Base-by-base conservation (phyloP, 495 filamentous ascomycete genomes). In the Hypomontagnella submonticulosa region DNA sequence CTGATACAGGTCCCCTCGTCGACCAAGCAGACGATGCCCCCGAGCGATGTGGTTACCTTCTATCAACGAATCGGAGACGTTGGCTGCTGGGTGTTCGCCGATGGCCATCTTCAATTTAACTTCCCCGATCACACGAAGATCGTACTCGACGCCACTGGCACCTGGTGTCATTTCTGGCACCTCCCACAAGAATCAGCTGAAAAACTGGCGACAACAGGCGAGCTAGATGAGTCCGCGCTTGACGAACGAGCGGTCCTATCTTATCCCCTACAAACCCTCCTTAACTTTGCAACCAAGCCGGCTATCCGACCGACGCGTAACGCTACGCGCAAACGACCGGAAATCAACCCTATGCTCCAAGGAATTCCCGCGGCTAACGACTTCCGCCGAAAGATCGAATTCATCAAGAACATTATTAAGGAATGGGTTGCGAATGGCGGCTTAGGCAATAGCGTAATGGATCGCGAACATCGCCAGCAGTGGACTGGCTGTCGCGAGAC, bases 121-220 rank as follows among this genome's bases (percentile, higher is more conserved):
- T 99, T 97, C 78, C 93, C 94, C 5, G 95, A 99, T 66, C 95
- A 99, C 73, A 97, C 95, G 27, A 99, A 99, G 74, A 83, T 97
- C 20, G 86, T 96, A 3, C 79, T 97, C 46, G 90, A 91, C 33
- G 81, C 86, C 6, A 86, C 88, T 36, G 91, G 87, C 20, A 89
- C 83, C 1, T 91, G 89, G 84, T 86, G 92, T 64, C 89, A 93
- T 75, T 95, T 95, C 73, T 92, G 91, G 78, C 90, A 92, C 70
- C 85, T 96, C 4, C 89, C 91, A 0, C 76, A 87, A 4, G 84
- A 87, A 13, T 90, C 90, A 0, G 88, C 89, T 4, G 79, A 83
- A 18, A 82, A 84, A 34, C 83, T 95, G 27, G 75, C 82, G 6
- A 71, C 79, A 27, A 87, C 84, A 19, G 88, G 90, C 13, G 83